phyloP scores from a whole-genome alignment of 148 eudicot genomes.

The Rhododendron vialii region DNA sequence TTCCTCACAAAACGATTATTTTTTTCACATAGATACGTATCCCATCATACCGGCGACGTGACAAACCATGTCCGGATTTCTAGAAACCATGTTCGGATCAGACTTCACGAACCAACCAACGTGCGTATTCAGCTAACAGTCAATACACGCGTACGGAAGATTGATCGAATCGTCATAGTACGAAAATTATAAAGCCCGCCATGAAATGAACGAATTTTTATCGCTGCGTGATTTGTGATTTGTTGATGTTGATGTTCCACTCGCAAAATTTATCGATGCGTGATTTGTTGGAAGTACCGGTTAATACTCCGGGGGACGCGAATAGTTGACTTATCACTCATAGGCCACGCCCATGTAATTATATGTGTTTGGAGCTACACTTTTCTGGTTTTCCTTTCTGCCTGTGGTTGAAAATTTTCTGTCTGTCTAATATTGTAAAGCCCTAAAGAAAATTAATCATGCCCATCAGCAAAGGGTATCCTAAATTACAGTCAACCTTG shows the following conservation, averaged over 20 bases:
- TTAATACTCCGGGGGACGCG: neutral
- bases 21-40: neutral
- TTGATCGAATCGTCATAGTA: too few species aligned
- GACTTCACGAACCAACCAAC: neutral
- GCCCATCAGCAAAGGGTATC: neutral
- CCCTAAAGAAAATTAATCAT: neutral
- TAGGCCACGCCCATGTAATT: neutral
- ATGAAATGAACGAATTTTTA: too few species aligned
- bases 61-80: neutral
- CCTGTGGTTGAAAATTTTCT: neutral
- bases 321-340: neutral
- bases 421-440: neutral
- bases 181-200: neutral
- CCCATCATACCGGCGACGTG: neutral
- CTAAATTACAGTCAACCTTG: neutral
- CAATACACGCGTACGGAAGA: neutral
- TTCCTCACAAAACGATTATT: neutral
- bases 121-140: neutral
- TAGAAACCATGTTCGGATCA: neutral
- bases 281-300: neutral
- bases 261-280: neutral
- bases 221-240: too few species aligned
- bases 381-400: neutral
- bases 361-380: neutral
- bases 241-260: neutral